Conservation (phyloP, 495 filamentous ascomycete species). For the Hypoxylon rickii region DNA sequence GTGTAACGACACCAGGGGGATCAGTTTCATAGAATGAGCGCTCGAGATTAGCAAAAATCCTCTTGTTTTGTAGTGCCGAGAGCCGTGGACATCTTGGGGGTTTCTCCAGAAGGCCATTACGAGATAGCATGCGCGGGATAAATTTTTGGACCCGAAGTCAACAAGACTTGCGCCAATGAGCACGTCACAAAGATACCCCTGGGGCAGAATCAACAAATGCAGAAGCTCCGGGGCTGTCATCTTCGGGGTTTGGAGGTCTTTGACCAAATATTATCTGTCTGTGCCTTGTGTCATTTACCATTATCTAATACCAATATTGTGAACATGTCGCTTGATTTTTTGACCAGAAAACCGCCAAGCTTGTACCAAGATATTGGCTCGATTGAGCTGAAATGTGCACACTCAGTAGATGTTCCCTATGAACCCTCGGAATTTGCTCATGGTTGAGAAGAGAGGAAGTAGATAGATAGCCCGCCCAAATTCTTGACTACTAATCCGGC, state of each 20-base stretch:
- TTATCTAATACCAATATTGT: constrained; percentile 36
- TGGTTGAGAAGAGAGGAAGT: constrained; percentile 34
- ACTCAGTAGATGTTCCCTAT: constrained; percentile 14
- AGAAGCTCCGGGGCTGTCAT: constrained; percentile 1
- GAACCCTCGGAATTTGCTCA: constrained; percentile 4
- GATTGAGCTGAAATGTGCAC: constrained; percentile 29
- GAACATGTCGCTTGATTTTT: constrained; percentile 28
- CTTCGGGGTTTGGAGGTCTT: constrained; percentile 13
- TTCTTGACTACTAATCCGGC: constrained; percentile 25
- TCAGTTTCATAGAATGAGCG: background rate
- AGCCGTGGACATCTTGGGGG: background rate
- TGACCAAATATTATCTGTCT: constrained; percentile 29
- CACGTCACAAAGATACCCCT: constrained; percentile 3
- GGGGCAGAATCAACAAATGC: background rate
- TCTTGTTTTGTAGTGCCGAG: constrained; percentile 5
- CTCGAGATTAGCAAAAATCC: background rate
- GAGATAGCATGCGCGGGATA: constrained; percentile 20
- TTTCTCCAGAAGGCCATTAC: background rate
- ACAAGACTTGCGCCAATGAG: constrained; percentile 20
- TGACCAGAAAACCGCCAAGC: constrained; percentile 33
- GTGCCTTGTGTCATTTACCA: constrained; percentile 28
- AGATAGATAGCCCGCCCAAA: constrained; percentile 16
- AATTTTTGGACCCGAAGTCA: constrained; percentile 25
- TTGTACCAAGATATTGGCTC: constrained; percentile 33
- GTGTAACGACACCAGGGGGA: constrained; percentile 9